Conservation (phyloP, 1,284 basidiomycete species). For the Microbotryomycetes sp. region DNA sequence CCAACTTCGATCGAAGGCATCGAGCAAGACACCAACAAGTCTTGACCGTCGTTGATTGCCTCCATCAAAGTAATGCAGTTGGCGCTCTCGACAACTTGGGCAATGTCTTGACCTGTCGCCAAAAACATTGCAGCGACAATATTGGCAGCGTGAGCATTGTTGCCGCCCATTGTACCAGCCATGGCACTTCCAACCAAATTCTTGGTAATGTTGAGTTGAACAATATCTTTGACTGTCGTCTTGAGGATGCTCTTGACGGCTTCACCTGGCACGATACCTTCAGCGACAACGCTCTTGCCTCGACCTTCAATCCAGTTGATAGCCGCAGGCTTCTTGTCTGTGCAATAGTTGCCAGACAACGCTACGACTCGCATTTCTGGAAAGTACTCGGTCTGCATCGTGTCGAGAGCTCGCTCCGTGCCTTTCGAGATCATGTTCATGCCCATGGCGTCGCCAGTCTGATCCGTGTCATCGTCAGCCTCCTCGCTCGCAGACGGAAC, state of each 20-base stretch:
- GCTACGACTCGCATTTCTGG: constrained; percentile 92
- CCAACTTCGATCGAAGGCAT: constrained; percentile 97
- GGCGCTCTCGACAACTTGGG: constrained; percentile 78
- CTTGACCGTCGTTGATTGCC: constrained; percentile 78
- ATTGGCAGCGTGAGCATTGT: constrained; percentile 98
- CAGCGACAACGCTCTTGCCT: constrained; percentile 95
- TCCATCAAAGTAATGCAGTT: constrained; percentile 99
- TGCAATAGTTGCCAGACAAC: constrained; percentile 97
- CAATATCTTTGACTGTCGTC: constrained; percentile 84
- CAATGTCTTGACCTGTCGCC: constrained; percentile 96
- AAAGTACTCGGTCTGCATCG: constrained; percentile 64
- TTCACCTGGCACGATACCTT: constrained; percentile 83
- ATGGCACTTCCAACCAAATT: constrained; percentile 95
- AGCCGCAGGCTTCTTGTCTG: constrained; percentile 98
- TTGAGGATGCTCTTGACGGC: constrained; percentile 87
- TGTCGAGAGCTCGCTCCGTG: constrained; percentile 85
- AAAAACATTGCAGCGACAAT: constrained; percentile 94
- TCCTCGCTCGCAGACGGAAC: not conserved
- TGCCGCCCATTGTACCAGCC: constrained; percentile 94
- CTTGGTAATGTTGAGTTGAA: constrained; percentile 94
- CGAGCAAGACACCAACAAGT: constrained; percentile 81
- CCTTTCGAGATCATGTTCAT: constrained; percentile 92
- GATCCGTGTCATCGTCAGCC: not conserved
- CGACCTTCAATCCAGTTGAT: constrained; percentile 99
- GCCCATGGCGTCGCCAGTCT: constrained; percentile 98